Base-by-base conservation (phyloP, 2,329 filamentous ascomycete species). In the Scortechinia acanthostroma region DNA sequence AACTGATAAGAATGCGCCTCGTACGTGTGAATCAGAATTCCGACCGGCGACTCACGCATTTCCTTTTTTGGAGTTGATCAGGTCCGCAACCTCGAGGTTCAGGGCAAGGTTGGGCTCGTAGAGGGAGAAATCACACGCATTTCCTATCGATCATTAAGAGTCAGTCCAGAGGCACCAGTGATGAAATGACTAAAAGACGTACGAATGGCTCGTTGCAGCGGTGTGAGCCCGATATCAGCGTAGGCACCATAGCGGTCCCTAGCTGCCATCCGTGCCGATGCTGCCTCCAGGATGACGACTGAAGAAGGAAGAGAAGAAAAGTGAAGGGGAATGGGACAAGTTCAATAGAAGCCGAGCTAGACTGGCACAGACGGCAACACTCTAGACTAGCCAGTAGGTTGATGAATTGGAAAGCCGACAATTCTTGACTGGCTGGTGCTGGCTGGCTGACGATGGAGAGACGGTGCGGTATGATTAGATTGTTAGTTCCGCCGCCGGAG, bases 31-130 rank as follows among this genome's bases (percentile, higher is more conserved):
- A 40, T 6, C 10, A 13, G 35, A 6, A 40, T 10, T 6, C 35
- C 6, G 17, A 6, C 10, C 35, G 6, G 17, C 13, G 6, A 40
- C 35, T 40, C 35, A 40, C 35, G 91, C 85, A 65, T 86, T 88
- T 59, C 91, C 91, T 71, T 97, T 97, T 73, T 97, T 98, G 58
- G 84, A 85, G 68, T 98, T 98, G 73, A 98, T 88, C 57, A 97
- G 71, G 70, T 98, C 93, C 57, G 90, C 76, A 58, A 98, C 95
- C 74, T 98, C 93, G 61, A 98, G 87, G 61, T 93, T 94, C 51
- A 98, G 73, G 47, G 91, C 93, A 46, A 98, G 84, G 61, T 98
- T 97, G 50, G 93, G 91, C 71, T 98, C 93, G 72, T 90, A 96
- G 70, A 97, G 96, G 63, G 95, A 88, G 44, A 93, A 89, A 58